A percentile compares a stretch with the other conserved stretches of the same genome.
phyloP scores from a whole-genome alignment of 768 basidiomycete genomes.

The Hysterangium stoloniferum region DNA sequence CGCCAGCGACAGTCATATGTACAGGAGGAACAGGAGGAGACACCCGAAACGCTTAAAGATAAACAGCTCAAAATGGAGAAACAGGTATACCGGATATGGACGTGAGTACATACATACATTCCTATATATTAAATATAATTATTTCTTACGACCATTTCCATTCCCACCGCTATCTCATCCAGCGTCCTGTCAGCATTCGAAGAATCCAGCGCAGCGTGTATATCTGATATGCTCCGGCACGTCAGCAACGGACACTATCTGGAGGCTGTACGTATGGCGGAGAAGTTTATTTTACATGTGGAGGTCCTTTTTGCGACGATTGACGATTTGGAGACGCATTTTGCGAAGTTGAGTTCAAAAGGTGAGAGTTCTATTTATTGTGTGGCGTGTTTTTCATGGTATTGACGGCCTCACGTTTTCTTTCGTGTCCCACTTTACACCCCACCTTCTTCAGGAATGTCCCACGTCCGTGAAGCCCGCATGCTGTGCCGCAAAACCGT shows the following conservation, averaged over 20 bases:
- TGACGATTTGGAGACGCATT: slow-evolving; percentile 91
- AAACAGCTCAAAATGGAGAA: slow-evolving; percentile 94
- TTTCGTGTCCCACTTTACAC: neutral
- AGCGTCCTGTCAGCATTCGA: slow-evolving; percentile 96
- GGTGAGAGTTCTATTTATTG: slow-evolving; percentile 62
- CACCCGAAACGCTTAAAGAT: slow-evolving; percentile 70
- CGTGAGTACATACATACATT: slow-evolving; percentile 45
- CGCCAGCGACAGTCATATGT: slow-evolving; percentile 39
- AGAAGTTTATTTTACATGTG: slow-evolving; percentile 97
- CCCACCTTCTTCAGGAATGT: slow-evolving; percentile 60
- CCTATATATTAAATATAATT: neutral
- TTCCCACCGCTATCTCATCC: no score
- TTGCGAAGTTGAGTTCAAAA: slow-evolving; percentile 69
- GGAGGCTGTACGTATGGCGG: slow-evolving; percentile 96
- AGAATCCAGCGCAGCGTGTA: slow-evolving; percentile 98
- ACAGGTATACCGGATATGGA: slow-evolving; percentile 98
- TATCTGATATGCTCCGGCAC: slow-evolving; percentile 96
- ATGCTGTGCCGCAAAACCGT: slow-evolving; percentile 99
- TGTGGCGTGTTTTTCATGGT: neutral
- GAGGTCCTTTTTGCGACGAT: slow-evolving; percentile 96
- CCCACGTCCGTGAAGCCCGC: slow-evolving; percentile 95
- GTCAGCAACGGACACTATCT: slow-evolving; percentile 96
- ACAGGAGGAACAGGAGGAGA: slow-evolving; percentile 78
- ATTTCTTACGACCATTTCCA: neutral
- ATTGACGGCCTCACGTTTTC: neutral